Base-by-base conservation (phyloP, 495 filamentous ascomycete genomes). In the Beverwykella pulmonaria region DNA sequence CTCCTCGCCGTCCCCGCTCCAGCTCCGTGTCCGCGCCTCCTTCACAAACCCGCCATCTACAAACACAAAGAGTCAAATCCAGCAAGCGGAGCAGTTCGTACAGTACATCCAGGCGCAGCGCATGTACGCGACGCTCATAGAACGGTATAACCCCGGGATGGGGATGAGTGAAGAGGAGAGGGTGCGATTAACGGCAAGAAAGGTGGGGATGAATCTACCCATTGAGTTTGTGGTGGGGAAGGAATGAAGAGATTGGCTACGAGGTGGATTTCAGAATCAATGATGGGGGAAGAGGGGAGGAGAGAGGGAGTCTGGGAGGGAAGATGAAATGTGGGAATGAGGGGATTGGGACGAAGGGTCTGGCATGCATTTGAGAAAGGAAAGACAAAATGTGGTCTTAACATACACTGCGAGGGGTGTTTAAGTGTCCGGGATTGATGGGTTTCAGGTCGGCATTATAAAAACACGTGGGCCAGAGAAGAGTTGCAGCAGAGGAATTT, bases 111-210 rank as follows among this genome's bases (percentile, higher is more conserved):
- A 84, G 55, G 90, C 93, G 36, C 94, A 98, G 78, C 80, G 93
- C 19, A 83, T 83, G 75, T 97, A 98, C 72, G 82, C 83, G 7
- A 86, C 84, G 44, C 76, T 97, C 36, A 65, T 98, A 25, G 93
- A 97, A 75, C 82, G 92, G 71, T 98, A 98, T 78, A 98, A 98
- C 74, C 92, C 93, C 7, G 91, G 92, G 6, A 89, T 92, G 86
- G 79, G 68, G 6, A 87, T 93, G 86, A 86, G 88, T 69, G 88
- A 94, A 77, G 91, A 95, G 78, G 92, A 95, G 79, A 81, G 86
- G 66, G 86, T 97, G 44, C 73, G 90, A 61, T 79, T 97, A 81
- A 90, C 91, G 63, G 93, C 94, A 15, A 80, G 90, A 77, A 84
- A 91, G 76, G 91, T 97, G 49, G 94, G 93, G 26, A 89, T 96